Evolutionary conservation across 495 filamentous ascomycete genomes (phyloP).

Genomic region (Aspergillus bertholletiae): DNA sequence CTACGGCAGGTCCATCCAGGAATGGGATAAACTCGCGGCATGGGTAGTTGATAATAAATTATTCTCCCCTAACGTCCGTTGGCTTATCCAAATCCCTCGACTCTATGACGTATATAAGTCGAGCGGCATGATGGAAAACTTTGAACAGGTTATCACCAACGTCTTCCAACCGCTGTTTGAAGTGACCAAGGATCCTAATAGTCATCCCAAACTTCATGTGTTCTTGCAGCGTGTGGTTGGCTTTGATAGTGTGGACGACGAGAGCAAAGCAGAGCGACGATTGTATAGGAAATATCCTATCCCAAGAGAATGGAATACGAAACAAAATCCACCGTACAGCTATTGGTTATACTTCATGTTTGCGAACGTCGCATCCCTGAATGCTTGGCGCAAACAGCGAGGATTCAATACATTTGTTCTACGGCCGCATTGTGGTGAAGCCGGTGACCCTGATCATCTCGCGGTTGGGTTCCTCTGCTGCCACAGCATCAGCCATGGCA

Average conservation of each 20-base stretch:
- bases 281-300: conserved; percentile 92
- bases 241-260: conserved; percentile 96
- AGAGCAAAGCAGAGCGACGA: conserved; percentile 91
- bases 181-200: conserved; percentile 81
- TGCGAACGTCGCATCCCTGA: conserved; percentile 89
- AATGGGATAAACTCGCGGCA: conserved; percentile 96
- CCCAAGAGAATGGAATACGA: conserved; percentile 80
- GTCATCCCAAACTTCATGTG: conserved; percentile 88
- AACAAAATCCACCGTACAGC: conserved; percentile 95
- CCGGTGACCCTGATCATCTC: conserved; percentile 93
- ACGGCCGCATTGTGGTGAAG: conserved; percentile 93
- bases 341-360: conserved; percentile 99
- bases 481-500: conserved; percentile 95
- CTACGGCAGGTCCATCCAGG: conserved; percentile 84
- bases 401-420: conserved; percentile 96
- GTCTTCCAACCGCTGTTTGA: conserved; percentile 94
- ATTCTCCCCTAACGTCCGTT: conserved; percentile 94
- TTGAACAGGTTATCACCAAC: conserved; percentile 87
- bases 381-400: conserved; percentile 82
- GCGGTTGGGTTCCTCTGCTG: conserved; percentile 90
- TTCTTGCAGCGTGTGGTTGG: conserved; percentile 95
- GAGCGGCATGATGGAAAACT: conserved; percentile 78
- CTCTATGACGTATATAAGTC: conserved; percentile 95
- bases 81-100: conserved; percentile 93
- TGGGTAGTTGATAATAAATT: conserved; percentile 99